Conservation (phyloP, 2,329 filamentous ascomycete species). For the Penicillium rolfsii region DNA sequence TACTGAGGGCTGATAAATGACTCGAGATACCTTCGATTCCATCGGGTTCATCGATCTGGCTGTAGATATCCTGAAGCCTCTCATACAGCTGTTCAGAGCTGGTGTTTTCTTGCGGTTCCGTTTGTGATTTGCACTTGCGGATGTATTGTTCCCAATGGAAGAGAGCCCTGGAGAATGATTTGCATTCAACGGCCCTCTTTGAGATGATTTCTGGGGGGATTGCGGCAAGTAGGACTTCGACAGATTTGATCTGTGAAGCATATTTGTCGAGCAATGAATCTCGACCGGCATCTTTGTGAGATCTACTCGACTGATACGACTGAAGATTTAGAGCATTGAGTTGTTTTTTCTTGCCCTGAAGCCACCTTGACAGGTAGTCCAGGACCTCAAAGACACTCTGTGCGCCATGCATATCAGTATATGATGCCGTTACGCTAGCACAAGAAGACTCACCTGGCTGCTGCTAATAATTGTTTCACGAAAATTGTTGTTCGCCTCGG, state of each 20-base stretch:
- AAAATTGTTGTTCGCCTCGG: slow-evolving; percentile 58
- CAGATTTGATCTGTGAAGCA: slow-evolving; percentile 57
- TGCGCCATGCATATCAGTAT: slow-evolving; percentile 9
- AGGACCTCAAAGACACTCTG: slow-evolving; percentile 86
- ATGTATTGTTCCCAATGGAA: slow-evolving; percentile 96
- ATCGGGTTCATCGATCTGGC: slow-evolving; percentile 96
- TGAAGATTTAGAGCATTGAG: slow-evolving; percentile 38
- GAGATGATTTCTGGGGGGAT: slow-evolving; percentile 76
- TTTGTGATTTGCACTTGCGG: slow-evolving; percentile 55
- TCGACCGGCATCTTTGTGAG: slow-evolving; percentile 32
- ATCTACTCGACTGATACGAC: slow-evolving; percentile 34
- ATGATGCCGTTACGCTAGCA: neutral
- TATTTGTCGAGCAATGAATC: slow-evolving; percentile 39
- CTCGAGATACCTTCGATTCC: slow-evolving; percentile 93
- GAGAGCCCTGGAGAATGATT: slow-evolving; percentile 86
- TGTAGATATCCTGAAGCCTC: slow-evolving; percentile 88
- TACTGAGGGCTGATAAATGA: slow-evolving; percentile 80
- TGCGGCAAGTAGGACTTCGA: slow-evolving; percentile 72
- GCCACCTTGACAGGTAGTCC: slow-evolving; percentile 89
- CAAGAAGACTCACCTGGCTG: slow-evolving; percentile 69
- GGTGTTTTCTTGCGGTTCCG: slow-evolving; percentile 54
- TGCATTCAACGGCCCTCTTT: slow-evolving; percentile 85
- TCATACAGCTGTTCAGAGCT: slow-evolving; percentile 68
- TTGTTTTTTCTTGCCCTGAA: slow-evolving; percentile 73
- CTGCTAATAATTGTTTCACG: slow-evolving; percentile 79